These are phyloP conservation scores for Sporopachydermia cereana DNA, from an alignment of 1,139 yeast species.

Conservation along the genomic window DNA sequence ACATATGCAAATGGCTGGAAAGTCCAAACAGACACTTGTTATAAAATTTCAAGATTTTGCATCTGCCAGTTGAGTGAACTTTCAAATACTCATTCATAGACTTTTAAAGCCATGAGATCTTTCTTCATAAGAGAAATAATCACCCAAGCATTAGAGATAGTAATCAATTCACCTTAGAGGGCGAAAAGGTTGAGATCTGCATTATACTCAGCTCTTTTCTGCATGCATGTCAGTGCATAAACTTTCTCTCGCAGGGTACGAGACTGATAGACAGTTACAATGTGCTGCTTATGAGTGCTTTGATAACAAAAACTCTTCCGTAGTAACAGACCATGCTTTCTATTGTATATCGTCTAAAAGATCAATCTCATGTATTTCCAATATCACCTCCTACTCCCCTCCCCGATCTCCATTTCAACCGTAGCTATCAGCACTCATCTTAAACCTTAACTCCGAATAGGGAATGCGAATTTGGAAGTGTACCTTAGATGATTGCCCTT, in stretches of 20 bases:
- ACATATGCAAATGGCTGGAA: too few relatives aligned
- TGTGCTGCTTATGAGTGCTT: not conserved
- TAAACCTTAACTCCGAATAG: too few relatives aligned
- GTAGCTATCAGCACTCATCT: too few relatives aligned
- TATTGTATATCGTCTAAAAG: not conserved
- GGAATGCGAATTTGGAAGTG: too few relatives aligned
- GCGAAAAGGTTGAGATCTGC: not conserved
- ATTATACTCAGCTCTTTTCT: not conserved
- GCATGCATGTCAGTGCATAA: not conserved
- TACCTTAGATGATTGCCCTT: not conserved
- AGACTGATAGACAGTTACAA: too few relatives aligned
- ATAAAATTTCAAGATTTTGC: too few relatives aligned
- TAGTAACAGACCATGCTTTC: not conserved
- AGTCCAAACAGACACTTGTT: too few relatives aligned
- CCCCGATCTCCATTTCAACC: not conserved
- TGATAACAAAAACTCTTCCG: not conserved
- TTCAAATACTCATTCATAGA: not conserved
- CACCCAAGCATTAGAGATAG: too few relatives aligned
- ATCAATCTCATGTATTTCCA: not conserved
- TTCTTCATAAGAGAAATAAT: not conserved
- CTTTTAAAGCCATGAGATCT: not conserved
- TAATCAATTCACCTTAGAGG: not conserved
- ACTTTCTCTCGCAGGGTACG: not conserved
- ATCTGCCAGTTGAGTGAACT: too few relatives aligned
- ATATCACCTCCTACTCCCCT: not conserved